These are phyloP conservation scores for Stromatinia cepivora DNA, from an alignment of 2,329 filamentous ascomycete genomes.

Conservation along the genomic window DNA sequence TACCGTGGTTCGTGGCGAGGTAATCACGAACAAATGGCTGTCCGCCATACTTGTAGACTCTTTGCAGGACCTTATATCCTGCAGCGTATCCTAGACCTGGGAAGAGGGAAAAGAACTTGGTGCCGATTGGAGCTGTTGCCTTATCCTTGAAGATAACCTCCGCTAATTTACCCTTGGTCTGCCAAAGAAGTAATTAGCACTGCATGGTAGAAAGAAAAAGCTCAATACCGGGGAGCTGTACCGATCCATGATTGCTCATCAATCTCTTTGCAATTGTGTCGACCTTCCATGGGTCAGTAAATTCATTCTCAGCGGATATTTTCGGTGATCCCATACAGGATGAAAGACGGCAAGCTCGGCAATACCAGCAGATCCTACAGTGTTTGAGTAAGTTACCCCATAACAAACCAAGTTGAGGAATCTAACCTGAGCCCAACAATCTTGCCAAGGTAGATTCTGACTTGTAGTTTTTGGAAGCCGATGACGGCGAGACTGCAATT, in stretches of 20 bases:
- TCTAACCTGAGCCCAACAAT: constrained; percentile 83
- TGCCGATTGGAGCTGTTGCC: constrained; percentile 65
- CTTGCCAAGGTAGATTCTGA: constrained; percentile 88
- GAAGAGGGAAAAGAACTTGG: constrained; percentile 94
- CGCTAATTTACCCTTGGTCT: constrained; percentile 57
- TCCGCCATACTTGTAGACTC: constrained; percentile 98
- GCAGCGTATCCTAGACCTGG: constrained; percentile 96
- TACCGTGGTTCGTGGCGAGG: constrained; percentile 75
- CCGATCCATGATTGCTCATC: constrained; percentile 93
- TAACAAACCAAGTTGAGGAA: constrained; percentile 15
- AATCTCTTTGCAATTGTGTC: constrained; percentile 98
- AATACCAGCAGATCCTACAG: constrained; percentile 82
- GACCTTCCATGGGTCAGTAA: constrained; percentile 58
- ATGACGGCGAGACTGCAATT: constrained; percentile 37
- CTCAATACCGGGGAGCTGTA: constrained; percentile 39
- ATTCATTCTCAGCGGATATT: constrained; percentile 22
- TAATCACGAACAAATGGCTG: constrained; percentile 95
- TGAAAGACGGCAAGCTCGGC: constrained; percentile 92
- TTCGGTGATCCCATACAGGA: constrained; percentile 57
- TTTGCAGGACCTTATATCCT: constrained; percentile 95
- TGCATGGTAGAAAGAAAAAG: constrained; percentile 7
- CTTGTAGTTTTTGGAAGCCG: constrained; percentile 59
- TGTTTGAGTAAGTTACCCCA: constrained; percentile 26
- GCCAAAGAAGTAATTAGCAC: constrained; percentile 49
- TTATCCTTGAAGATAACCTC: constrained; percentile 91